phyloP scores from a whole-genome alignment of 257 asterid genomes.

The Solanum phureja region DNA sequence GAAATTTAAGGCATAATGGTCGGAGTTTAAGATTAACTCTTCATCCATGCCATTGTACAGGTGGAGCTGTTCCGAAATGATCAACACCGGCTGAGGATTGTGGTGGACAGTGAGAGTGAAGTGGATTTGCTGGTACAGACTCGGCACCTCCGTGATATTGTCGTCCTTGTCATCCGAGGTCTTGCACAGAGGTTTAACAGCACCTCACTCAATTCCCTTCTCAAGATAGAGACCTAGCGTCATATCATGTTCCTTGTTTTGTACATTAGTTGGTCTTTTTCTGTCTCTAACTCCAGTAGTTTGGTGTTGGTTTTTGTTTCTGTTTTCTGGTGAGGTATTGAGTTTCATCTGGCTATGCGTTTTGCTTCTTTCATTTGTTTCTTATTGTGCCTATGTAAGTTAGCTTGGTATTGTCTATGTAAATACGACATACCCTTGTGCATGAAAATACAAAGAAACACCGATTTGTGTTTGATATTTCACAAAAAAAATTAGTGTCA shows the following conservation, averaged over 20 bases:
- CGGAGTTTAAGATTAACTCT: neutral
- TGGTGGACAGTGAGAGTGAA: constrained; percentile 87
- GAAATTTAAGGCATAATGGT: too few species aligned
- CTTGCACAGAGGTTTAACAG: constrained; percentile 92
- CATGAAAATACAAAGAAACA: neutral
- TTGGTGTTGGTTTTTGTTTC: neutral
- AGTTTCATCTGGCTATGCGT: neutral
- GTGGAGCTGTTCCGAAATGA: constrained; percentile 87
- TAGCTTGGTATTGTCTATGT: neutral
- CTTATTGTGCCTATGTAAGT: neutral
- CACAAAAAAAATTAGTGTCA: neutral
- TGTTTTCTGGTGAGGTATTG: neutral
- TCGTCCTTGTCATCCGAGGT: constrained; percentile 84
- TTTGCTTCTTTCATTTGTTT: neutral
- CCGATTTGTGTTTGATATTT: neutral
- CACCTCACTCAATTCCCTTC: constrained; percentile 87
- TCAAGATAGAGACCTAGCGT: constrained; percentile 63
- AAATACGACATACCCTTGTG: neutral
- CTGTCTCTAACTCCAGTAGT: too few species aligned
- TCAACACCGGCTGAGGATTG: constrained; percentile 86
- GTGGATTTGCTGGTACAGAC: constrained; percentile 95
- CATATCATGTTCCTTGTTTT: too few species aligned
- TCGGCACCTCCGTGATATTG: constrained; percentile 80
- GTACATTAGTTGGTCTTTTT: too few species aligned
- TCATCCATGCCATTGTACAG: constrained; percentile 18